phyloP scores from a whole-genome alignment of 2,329 filamentous ascomycete species.

The Epichloe gansuensis region DNA sequence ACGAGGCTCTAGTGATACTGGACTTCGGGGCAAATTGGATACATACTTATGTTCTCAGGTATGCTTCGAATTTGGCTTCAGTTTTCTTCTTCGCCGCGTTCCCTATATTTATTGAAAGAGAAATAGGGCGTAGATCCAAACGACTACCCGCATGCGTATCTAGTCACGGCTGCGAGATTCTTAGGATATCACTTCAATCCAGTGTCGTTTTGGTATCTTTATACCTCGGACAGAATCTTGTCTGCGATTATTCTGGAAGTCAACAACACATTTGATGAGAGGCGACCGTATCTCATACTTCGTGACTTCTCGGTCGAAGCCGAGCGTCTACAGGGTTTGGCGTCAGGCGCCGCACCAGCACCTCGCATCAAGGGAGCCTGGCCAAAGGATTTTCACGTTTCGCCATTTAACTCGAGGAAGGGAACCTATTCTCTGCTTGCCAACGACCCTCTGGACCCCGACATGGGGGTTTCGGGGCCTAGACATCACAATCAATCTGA shows the following conservation, averaged over 20 bases:
- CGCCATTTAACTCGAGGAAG: conserved; percentile 56
- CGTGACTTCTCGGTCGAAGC: conserved; percentile 15
- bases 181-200: conserved; percentile 63
- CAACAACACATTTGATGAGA: conserved; percentile 66
- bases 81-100: conserved; percentile 8
- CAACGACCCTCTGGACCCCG: conserved; percentile 30
- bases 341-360: neutral
- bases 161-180: conserved; percentile 59
- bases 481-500: conserved; percentile 48
- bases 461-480: conserved; percentile 29
- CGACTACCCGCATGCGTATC: conserved; percentile 54
- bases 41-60: conserved; percentile 46
- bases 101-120: neutral
- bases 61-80: conserved; percentile 9
- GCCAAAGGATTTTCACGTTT: conserved; percentile 66
- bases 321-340: conserved; percentile 5
- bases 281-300: conserved; percentile 29
- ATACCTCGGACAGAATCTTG: conserved; percentile 43
- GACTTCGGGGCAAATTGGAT: conserved; percentile 51
- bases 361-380: conserved; percentile 37
- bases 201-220: conserved; percentile 71
- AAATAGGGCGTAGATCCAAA: conserved; percentile 43
- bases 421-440: conserved; percentile 41
- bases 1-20: conserved; percentile 36
- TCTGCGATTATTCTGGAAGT: conserved; percentile 59